These are phyloP conservation scores for Litsea cubeba DNA, from an alignment of 164 flowering plant species.

Conservation along the genomic window DNA sequence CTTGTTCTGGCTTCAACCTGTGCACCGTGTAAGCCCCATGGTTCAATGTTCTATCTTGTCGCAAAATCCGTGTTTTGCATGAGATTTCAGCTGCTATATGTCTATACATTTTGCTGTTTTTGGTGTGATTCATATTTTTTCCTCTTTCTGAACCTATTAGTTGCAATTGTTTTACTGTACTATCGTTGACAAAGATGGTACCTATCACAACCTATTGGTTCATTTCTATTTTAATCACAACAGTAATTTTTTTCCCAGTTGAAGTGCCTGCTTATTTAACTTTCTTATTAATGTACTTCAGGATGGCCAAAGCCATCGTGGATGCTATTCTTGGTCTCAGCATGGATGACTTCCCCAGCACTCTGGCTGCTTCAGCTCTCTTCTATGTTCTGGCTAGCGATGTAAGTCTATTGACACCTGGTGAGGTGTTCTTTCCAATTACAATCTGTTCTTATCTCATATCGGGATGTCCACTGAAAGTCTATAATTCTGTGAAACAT, in stretches of 20 bases:
- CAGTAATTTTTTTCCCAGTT: background rate
- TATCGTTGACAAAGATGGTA: too few species aligned
- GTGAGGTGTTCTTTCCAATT: background rate
- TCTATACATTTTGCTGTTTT: too few species aligned
- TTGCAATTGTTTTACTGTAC: too few species aligned
- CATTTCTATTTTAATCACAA: too few species aligned
- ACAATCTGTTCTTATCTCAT: background rate
- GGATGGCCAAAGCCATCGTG: constrained; percentile 78
- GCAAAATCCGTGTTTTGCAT: background rate
- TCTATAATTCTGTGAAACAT: background rate
- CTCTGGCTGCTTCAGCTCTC: constrained; percentile 85
- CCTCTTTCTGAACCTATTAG: too few species aligned
- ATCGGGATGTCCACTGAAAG: background rate
- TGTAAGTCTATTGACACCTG: constrained; percentile 49
- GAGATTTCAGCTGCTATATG: too few species aligned
- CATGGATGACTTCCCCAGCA: constrained; percentile 76
- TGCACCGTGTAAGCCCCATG: too few species aligned
- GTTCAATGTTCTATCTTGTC: background rate
- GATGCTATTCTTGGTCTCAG: constrained; percentile 69
- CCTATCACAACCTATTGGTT: too few species aligned
- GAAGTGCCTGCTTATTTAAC: background rate
- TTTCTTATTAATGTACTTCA: constrained; percentile 21
- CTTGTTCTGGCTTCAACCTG: too few species aligned
- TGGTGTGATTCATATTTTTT: too few species aligned
- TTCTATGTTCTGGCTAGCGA: constrained; percentile 72